A percentile compares a stretch with the other conserved stretches of the same genome.
Evolutionary conservation across 2,329 filamentous ascomycete genomes (phyloP).

Genomic region (Fusarium buharicum): DNA sequence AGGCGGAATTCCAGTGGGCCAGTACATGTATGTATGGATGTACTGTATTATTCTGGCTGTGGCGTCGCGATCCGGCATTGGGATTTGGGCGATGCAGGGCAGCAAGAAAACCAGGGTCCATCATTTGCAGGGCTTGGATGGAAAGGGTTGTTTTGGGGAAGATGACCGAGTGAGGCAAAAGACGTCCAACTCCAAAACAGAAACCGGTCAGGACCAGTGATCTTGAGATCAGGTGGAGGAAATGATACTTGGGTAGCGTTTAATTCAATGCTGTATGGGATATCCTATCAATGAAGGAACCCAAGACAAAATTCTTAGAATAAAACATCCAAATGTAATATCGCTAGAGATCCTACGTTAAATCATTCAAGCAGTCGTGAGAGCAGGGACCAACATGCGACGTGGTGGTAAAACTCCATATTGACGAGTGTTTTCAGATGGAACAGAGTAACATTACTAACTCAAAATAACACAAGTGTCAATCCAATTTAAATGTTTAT

Average conservation of each 20-base stretch:
- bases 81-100: conserved; percentile 11
- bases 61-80: conserved; percentile 27
- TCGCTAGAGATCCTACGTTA: conserved; percentile 20
- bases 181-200: background rate
- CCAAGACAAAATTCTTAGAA: background rate
- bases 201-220: background rate
- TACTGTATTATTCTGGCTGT: conserved; percentile 18
- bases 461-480: too few species aligned
- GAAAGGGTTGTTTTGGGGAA: conserved; percentile 16
- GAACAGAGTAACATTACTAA: background rate
- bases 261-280: conserved; percentile 11
- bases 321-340: background rate
- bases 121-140: conserved; percentile 18
- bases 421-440: background rate
- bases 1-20: conserved; percentile 32
- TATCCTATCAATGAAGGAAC: conserved; percentile 5
- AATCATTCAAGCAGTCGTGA: conserved; percentile 13
- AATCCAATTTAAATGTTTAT: too few species aligned
- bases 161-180: conserved; percentile 28
- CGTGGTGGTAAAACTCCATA: background rate
- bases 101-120: conserved; percentile 34
- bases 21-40: conserved; percentile 20
- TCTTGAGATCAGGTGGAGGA: background rate
- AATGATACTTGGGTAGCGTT: background rate
- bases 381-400: conserved; percentile 19